A percentile compares a stretch with the other conserved stretches of the same genome.
Evolutionary conservation across 2,329 filamentous ascomycete genomes (phyloP).

Genomic region (Penicillium sp.): DNA sequence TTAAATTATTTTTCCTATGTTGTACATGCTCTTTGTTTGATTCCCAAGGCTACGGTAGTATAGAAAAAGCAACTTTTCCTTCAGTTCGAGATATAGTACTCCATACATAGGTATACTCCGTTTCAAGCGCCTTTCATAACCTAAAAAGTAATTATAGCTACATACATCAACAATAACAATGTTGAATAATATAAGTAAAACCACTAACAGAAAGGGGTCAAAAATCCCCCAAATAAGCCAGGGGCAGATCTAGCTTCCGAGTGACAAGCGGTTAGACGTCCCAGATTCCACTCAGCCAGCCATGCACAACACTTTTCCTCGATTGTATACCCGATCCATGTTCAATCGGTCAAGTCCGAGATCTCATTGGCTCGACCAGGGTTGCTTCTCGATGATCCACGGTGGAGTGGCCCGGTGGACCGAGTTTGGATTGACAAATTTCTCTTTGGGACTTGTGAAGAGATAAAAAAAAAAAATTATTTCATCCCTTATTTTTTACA

Average conservation of each 20-base stretch:
- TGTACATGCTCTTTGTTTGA: not conserved
- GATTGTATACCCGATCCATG: conserved; percentile 11
- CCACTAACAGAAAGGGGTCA: conserved; percentile 3
- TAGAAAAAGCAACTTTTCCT: not conserved
- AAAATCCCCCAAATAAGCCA: conserved; percentile 5
- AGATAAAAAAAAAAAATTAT: not conserved
- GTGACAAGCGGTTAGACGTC: conserved; percentile 20
- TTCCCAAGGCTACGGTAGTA: not conserved
- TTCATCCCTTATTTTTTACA: not conserved
- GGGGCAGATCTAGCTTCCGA: conserved; percentile 15
- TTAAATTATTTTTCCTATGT: not conserved
- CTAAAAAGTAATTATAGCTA: not conserved
- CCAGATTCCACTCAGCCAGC: conserved; percentile 20
- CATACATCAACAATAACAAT: not conserved
- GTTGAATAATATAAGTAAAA: not conserved
- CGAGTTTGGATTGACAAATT: conserved; percentile 16
- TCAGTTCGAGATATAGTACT: not conserved
- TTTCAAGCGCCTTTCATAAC: not conserved
- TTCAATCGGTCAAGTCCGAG: conserved; percentile 8
- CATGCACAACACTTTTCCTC: conserved; percentile 19
- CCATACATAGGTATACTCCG: not conserved
- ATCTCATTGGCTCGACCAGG: conserved; percentile 14
- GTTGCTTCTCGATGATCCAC: conserved; percentile 1
- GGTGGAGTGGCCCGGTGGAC: conserved; percentile 3
- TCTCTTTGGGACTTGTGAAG: not conserved